Conservation (phyloP, 805 yeast species). For the Myxozyma neotropica region DNA sequence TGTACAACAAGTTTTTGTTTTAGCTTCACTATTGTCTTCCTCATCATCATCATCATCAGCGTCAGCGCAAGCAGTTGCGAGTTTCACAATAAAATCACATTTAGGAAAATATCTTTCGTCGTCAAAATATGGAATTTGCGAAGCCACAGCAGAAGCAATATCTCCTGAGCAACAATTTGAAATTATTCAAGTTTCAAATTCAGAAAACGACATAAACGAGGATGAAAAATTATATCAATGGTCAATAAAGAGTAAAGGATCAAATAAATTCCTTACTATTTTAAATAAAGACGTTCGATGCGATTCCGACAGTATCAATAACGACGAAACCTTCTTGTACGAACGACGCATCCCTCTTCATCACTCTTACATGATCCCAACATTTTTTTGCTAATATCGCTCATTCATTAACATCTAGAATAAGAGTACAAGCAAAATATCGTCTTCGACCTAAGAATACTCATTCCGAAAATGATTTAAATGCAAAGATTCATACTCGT, state of each 20-base stretch:
- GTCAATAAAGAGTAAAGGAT: not conserved
- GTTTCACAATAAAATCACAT: slow-evolving; percentile 40
- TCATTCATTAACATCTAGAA: slow-evolving; percentile 6
- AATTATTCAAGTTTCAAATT: slow-evolving; percentile 13
- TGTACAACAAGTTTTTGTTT: slow-evolving; percentile 44
- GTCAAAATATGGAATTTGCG: slow-evolving; percentile 31
- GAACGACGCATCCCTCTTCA: not conserved
- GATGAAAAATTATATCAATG: no score
- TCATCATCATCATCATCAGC: not conserved
- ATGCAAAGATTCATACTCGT: slow-evolving; percentile 29
- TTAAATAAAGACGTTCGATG: slow-evolving; percentile 19
- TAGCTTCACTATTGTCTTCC: slow-evolving; percentile 30
- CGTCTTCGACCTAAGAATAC: no score
- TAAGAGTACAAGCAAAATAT: slow-evolving; percentile 39
- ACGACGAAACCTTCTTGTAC: slow-evolving; percentile 18
- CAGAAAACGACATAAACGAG: no score
- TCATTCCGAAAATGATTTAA: no score
- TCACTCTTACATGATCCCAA: not conserved
- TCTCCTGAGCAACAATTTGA: slow-evolving; percentile 41
- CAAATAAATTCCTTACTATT: slow-evolving; percentile 22
- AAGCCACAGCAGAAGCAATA: slow-evolving; percentile 43
- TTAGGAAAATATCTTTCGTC: slow-evolving; percentile 40
- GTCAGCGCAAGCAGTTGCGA: no score
- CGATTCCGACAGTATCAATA: not conserved
- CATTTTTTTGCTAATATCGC: no score